Percentiles rank a stretch among this genome's conserved stretches.
Evolutionary conservation across 257 asterid species (phyloP).

Genomic region (Solanum pimpinellifolium): DNA sequence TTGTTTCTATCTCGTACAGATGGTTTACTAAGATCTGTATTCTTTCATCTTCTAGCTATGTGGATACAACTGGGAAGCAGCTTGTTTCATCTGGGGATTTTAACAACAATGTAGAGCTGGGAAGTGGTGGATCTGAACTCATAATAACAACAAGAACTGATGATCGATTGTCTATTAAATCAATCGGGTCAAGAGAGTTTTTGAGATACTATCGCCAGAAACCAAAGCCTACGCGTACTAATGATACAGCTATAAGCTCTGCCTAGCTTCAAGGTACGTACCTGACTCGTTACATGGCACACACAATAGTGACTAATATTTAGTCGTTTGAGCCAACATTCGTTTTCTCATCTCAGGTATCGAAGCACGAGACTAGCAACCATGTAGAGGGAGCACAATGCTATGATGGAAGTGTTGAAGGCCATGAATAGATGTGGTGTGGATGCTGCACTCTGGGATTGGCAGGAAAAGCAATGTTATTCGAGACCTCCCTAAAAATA

Average conservation of each 20-base stretch:
- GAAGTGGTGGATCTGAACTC: slow-evolving; percentile 73
- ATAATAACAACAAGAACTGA: slow-evolving; percentile 30
- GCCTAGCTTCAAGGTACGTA: slow-evolving; percentile 54
- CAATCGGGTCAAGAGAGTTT: slow-evolving; percentile 81
- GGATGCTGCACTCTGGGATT: slow-evolving; percentile 64
- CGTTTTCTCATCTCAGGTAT: slow-evolving; percentile 30
- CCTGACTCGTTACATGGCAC: background rate
- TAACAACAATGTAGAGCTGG: slow-evolving; percentile 39
- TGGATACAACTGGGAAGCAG: slow-evolving; percentile 54
- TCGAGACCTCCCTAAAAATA: slow-evolving; percentile 80
- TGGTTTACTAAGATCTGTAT: background rate
- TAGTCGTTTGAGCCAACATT: background rate
- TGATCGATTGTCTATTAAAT: slow-evolving; percentile 29
- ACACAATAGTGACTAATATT: background rate
- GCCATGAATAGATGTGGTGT: slow-evolving; percentile 49
- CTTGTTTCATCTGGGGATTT: slow-evolving; percentile 38
- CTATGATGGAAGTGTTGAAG: slow-evolving; percentile 62
- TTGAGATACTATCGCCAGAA: slow-evolving; percentile 83
- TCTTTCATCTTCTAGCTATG: slow-evolving; percentile 24
- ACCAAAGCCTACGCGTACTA: slow-evolving; percentile 62
- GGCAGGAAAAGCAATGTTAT: slow-evolving; percentile 89
- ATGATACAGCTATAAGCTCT: slow-evolving; percentile 26
- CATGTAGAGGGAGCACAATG: slow-evolving; percentile 48
- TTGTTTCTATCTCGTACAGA: background rate
- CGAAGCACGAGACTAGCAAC: slow-evolving; percentile 73